These are phyloP conservation scores for Pichia membranifaciens DNA, from an alignment of 805 yeast genomes.

Conservation along the genomic window DNA sequence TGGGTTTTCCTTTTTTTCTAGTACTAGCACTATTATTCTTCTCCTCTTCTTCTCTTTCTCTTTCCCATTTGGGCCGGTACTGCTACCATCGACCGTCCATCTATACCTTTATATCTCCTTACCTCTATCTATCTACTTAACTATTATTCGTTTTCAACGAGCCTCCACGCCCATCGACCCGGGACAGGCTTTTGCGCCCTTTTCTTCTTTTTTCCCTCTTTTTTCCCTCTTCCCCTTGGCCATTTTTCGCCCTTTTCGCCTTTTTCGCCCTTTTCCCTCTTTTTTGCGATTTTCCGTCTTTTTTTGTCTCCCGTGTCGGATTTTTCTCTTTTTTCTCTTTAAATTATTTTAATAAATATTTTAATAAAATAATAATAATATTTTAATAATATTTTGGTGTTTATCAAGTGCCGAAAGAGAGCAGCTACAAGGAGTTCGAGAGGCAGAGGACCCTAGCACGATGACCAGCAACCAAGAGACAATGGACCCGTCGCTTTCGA, in stretches of 20 bases:
- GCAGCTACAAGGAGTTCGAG: too few relatives aligned
- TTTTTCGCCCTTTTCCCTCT: not conserved
- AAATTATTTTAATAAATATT: not conserved
- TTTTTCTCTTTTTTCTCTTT: not conserved
- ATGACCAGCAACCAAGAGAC: not conserved
- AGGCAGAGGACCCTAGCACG: not conserved
- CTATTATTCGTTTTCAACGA: too few relatives aligned
- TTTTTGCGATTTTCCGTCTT: not conserved
- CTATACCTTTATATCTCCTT: too few relatives aligned
- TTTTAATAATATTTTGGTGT: not conserved
- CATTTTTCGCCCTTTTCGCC: not conserved
- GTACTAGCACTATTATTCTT: not conserved
- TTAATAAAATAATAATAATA: not conserved
- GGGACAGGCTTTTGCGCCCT: too few relatives aligned
- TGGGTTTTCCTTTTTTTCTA: not conserved
- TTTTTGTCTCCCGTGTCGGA: not conserved
- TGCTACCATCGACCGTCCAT: too few relatives aligned
- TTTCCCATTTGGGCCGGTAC: too few relatives aligned
- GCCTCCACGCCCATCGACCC: too few relatives aligned
- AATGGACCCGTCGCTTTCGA: slow-evolving; percentile 4
- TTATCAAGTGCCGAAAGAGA: too few relatives aligned
- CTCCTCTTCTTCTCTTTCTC: not conserved
- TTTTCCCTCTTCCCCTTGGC: not conserved
- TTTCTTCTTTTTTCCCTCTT: not conserved
- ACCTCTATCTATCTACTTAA: not conserved